Conservation (phyloP, 1,284 basidiomycete genomes). For the Cryptococcus sp. region DNA sequence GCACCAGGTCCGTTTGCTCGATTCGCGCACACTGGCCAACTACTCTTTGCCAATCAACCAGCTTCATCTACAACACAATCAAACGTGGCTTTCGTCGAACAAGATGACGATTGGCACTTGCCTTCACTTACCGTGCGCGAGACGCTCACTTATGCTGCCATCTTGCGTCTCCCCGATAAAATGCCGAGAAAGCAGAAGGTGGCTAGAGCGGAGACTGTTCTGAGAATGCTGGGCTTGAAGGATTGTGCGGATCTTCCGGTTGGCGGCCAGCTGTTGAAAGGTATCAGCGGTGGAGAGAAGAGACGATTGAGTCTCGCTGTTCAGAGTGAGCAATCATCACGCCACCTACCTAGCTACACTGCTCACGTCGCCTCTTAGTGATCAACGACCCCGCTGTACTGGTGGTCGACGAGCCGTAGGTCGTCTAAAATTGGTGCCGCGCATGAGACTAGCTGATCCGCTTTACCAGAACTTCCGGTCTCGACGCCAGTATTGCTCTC, state of each 20-base stretch:
- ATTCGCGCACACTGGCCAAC: slow-evolving; percentile 45
- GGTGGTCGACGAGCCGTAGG: slow-evolving; percentile 55
- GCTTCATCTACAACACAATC: slow-evolving; percentile 37
- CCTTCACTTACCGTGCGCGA: slow-evolving; percentile 55
- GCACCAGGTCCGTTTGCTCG: slow-evolving; percentile 47
- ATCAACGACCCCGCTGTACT: slow-evolving; percentile 57
- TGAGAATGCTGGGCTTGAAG: slow-evolving; percentile 58
- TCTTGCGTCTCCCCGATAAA: slow-evolving; percentile 55
- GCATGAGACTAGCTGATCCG: background rate
- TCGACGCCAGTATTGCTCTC: slow-evolving; percentile 59
- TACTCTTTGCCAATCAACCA: slow-evolving; percentile 50
- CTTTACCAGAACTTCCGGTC: slow-evolving; percentile 48
- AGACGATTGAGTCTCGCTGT: slow-evolving; percentile 59
- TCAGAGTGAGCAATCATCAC: slow-evolving; percentile 45
- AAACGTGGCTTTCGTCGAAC: slow-evolving; percentile 58
- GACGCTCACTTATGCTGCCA: slow-evolving; percentile 57
- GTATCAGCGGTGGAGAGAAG: slow-evolving; percentile 61
- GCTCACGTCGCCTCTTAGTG: slow-evolving; percentile 26
- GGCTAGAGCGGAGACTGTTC: slow-evolving; percentile 57
- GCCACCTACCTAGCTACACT: background rate
- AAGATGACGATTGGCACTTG: slow-evolving; percentile 59
- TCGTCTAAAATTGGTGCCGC: background rate
- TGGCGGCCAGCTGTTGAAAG: slow-evolving; percentile 57
- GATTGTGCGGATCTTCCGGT: slow-evolving; percentile 60
- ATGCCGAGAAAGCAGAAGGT: slow-evolving; percentile 54